Percentiles rank a stretch among this genome's conserved stretches.
These are phyloP conservation scores for Globisporangium alternatum DNA, from an alignment of 352 stramenopile species.

Conservation along the genomic window DNA sequence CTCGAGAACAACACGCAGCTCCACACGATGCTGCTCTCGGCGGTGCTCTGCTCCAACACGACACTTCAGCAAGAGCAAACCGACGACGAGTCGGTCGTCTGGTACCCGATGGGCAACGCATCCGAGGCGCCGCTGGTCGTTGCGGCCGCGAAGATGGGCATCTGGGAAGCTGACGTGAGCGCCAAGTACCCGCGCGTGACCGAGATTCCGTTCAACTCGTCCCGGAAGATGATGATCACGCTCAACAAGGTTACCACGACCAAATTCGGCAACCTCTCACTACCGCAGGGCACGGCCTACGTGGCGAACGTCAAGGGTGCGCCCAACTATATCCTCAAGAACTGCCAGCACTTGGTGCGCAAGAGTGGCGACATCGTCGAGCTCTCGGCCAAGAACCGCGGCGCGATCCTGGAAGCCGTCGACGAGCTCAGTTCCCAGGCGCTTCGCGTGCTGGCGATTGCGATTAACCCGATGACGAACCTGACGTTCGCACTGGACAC, in stretches of 20 bases:
- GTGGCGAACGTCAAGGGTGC: constrained; percentile 40
- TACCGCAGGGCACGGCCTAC: constrained; percentile 18
- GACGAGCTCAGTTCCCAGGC: constrained; percentile 35
- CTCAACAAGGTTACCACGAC: constrained; percentile 15
- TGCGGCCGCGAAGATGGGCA: constrained; percentile 37
- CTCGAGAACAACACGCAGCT: constrained; percentile 25
- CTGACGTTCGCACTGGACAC: constrained; percentile 19
- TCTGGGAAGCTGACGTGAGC: constrained; percentile 26
- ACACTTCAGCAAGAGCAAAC: constrained; percentile 25
- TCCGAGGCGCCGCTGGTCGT: constrained; percentile 43
- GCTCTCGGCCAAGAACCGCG: constrained; percentile 18
- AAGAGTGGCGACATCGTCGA: constrained; percentile 25
- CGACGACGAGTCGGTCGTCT: constrained; percentile 17
- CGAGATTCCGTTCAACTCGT: constrained; percentile 91
- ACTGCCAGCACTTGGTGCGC: constrained; percentile 31
- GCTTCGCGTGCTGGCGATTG: constrained; percentile 73
- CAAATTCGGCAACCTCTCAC: constrained; percentile 26
- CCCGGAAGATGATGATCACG: constrained; percentile 88
- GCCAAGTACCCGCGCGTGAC: constrained; percentile 48
- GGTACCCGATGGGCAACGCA: constrained; percentile 35
- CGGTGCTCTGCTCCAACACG: constrained; percentile 49
- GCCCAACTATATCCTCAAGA: constrained; percentile 37
- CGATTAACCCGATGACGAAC: constrained; percentile 37
- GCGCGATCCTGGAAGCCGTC: constrained; percentile 28
- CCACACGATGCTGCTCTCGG: constrained; percentile 29